phyloP scores from a whole-genome alignment of 768 basidiomycete genomes.

The Boletus eberwhitei region DNA sequence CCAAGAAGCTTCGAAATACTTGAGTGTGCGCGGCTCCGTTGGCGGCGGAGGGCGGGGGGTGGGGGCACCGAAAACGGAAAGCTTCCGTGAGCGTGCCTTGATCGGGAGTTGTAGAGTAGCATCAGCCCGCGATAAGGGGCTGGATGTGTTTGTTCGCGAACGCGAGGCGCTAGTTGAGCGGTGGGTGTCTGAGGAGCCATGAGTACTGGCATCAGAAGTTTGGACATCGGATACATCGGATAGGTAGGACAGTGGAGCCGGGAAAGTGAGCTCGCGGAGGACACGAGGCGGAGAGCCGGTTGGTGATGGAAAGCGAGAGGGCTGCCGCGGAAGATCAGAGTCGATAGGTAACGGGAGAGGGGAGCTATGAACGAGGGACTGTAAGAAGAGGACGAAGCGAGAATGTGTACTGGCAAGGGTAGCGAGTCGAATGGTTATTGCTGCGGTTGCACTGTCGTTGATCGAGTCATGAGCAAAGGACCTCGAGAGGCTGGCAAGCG shows the following conservation, averaged over 20 bases:
- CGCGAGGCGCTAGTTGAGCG: conserved; percentile 7
- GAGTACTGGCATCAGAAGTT: conserved; percentile 4
- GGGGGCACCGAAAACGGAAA: conserved; percentile 39
- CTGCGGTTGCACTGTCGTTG: conserved; percentile 25
- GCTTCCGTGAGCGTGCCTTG: conserved; percentile 19
- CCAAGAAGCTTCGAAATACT: conserved; percentile 49
- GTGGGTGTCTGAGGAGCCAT: conserved; percentile 1
- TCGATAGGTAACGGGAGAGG: conserved; percentile 44
- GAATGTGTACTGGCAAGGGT: conserved; percentile 62
- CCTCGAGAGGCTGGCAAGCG: conserved; percentile 50
- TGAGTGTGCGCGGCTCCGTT: conserved; percentile 43
- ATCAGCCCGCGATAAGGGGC: conserved; percentile 24
- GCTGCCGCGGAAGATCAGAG: conserved; percentile 36
- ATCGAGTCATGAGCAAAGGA: conserved; percentile 26
- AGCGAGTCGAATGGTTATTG: conserved; percentile 37
- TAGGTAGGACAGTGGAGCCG: conserved; percentile 62
- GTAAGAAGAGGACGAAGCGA: conserved; percentile 69
- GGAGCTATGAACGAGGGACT: conserved; percentile 68
- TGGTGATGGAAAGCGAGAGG: conserved; percentile 16
- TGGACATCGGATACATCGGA: conserved; percentile 18
- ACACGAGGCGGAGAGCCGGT: conserved; percentile 28
- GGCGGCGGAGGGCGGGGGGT: conserved; percentile 44
- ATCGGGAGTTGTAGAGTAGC: conserved; percentile 5
- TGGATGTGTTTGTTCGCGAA: conserved; percentile 4
- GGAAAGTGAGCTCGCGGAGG: conserved; percentile 64